Base-by-base conservation (phyloP, 805 yeast genomes). In the Candida pini region DNA sequence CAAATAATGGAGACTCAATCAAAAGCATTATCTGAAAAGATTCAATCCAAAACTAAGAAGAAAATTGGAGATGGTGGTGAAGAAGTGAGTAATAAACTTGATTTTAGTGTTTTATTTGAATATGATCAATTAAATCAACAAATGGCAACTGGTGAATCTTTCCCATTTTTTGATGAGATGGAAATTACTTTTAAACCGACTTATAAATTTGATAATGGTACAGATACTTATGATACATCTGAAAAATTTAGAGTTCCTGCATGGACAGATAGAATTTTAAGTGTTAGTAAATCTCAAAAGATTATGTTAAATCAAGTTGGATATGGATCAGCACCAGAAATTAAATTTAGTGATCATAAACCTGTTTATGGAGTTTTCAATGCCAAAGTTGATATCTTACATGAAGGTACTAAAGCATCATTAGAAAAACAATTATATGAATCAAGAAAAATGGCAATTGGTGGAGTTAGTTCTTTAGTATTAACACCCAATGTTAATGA, bases 201-300 rank as follows among this genome's bases (percentile, higher is more conserved):
- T 0, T 92, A 92, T 61, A 92, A 92, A 54, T 92, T 81, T 56
- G 95, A 92, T 54, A 82, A 85, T 31, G 94, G 95, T 4, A 81
- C 95, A 0, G 74, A 72, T 30, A 60, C 53, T 3, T 92, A 89
- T 54, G 99, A 92, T 56, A 73, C 95, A 0, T 80, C 94, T 26
- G 97, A 90, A 50, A 92, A 92, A 58, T 80, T 78, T 58, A 73
- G 99, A 42, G 78, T 85, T 9, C 99, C 98, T 1, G 94, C 98
- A 0, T 92, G 98, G 98, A 89, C 97, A 3, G 99, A 92, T 62
- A 64, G 98, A 38, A 78, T 90, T 21, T 58, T 89, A 31, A 79
- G 77, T 49, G 48, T 65, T 36, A 60, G 70, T 4, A 64, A 82
- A 18, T 78, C 83, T 12, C 69, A 71, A 23, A 62, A 63, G n/a